A percentile compares a stretch with the other conserved stretches of the same genome.
Conservation (phyloP, 345 rosid genomes). For the Bruguiera sexangula region DNA sequence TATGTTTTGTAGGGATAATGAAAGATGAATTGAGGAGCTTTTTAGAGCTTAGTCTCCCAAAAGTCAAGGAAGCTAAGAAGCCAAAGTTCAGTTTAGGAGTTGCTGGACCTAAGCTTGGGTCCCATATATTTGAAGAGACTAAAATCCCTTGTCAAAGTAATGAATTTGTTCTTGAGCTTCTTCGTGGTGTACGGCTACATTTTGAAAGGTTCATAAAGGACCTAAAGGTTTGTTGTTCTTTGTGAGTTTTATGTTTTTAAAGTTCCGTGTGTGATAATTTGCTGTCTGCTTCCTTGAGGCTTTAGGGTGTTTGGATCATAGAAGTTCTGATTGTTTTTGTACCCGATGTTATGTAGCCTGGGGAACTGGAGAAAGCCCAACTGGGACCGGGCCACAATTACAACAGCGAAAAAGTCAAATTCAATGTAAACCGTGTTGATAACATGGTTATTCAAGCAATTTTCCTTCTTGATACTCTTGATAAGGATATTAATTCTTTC, state of each 20-base stretch:
- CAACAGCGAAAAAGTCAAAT: constrained; percentile 94
- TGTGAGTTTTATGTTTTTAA: background rate
- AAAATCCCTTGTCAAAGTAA: constrained; percentile 86
- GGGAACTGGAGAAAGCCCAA: constrained; percentile 90
- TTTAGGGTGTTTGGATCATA: no score
- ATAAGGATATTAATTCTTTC: constrained; percentile 82
- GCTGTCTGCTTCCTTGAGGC: background rate
- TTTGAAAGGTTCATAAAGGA: constrained; percentile 85
- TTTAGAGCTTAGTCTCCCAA: constrained; percentile 81
- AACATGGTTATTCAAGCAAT: constrained; percentile 97
- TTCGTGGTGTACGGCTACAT: constrained; percentile 83
- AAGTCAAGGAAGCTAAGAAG: constrained; percentile 78
- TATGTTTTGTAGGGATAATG: constrained; percentile 42
- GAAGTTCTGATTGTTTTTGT: background rate
- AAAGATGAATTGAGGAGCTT: constrained; percentile 80
- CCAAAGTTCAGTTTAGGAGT: constrained; percentile 79
- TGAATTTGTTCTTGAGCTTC: constrained; percentile 80
- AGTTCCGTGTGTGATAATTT: background rate
- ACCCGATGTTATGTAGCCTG: constrained; percentile 45
- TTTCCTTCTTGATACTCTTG: constrained; percentile 80
- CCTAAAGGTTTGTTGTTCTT: constrained; percentile 58
- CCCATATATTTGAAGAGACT: constrained; percentile 67
- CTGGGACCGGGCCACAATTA: constrained; percentile 93
- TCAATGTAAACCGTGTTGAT: constrained; percentile 85
- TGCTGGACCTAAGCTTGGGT: constrained; percentile 79